phyloP scores from a whole-genome alignment of 106 monocot genomes.

The Dendrobium officinale region DNA sequence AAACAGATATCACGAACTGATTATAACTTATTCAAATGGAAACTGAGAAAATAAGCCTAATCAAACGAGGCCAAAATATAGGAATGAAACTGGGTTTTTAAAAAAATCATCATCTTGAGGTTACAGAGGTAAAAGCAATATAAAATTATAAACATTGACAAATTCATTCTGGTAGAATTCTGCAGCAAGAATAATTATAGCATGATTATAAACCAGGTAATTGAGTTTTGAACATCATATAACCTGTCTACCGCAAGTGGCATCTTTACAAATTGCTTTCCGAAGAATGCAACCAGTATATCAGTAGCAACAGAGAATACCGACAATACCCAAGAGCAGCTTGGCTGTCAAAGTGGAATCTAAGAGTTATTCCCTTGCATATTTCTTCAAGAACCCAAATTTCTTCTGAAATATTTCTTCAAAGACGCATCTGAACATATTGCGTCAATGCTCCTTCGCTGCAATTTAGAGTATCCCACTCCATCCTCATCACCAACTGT shows the following conservation, averaged over 20 bases:
- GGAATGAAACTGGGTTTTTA: neutral
- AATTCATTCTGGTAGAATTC: neutral
- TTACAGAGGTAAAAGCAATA: neutral
- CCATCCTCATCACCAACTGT: neutral
- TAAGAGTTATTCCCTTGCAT: neutral
- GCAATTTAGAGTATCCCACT: neutral
- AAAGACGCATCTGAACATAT: neutral
- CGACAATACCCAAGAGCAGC: neutral
- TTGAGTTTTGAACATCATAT: neutral
- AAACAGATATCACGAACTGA: too few relatives aligned
- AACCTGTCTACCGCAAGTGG: neutral
- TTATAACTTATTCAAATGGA: too few relatives aligned
- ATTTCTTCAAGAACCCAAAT: neutral
- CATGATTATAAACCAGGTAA: neutral
- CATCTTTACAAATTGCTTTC: neutral
- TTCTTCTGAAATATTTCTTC: conserved; percentile 3
- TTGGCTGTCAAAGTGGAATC: neutral
- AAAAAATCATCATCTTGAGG: neutral
- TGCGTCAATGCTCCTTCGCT: neutral
- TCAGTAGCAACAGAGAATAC: neutral
- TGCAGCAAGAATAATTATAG: neutral
- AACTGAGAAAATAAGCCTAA: too few relatives aligned
- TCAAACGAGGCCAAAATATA: too few relatives aligned
- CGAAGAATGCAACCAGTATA: neutral
- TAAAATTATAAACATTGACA: neutral